These are phyloP conservation scores for Lumnitzera littorea DNA, from an alignment of 345 rosid species.

Conservation along the genomic window DNA sequence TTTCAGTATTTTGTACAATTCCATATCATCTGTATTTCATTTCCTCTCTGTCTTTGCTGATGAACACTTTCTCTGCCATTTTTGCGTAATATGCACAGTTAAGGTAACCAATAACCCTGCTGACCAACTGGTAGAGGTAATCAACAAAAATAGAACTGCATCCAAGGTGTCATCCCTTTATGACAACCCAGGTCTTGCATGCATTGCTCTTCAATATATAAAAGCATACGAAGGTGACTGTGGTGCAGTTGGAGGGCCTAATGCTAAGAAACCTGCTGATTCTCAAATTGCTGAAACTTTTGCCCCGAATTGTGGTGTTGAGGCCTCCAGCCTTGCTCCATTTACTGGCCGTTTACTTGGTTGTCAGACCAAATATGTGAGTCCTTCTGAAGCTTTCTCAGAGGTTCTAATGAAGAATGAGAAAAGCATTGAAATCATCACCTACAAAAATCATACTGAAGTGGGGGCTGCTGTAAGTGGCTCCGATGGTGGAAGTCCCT, in stretches of 20 bases:
- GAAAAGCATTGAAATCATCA: conserved; percentile 47
- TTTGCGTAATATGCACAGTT: conserved; percentile 10
- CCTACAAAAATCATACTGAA: conserved; percentile 60
- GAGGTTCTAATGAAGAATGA: conserved; percentile 36
- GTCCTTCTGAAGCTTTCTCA: conserved; percentile 52
- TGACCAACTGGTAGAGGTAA: conserved; percentile 43
- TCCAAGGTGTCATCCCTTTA: conserved; percentile 38
- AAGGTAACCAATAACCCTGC: conserved; percentile 65
- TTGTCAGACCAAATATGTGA: conserved; percentile 43
- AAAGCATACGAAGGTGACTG: conserved; percentile 67
- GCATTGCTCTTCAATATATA: conserved; percentile 69
- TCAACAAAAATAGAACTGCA: conserved; percentile 49
- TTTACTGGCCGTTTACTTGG: conserved; percentile 63
- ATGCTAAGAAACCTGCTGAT: conserved; percentile 62
- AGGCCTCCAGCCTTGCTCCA: conserved; percentile 38
- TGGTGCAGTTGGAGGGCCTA: conserved; percentile 42
- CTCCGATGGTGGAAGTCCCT: conserved; percentile 55
- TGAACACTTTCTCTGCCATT: no score
- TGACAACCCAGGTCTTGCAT: conserved; percentile 55
- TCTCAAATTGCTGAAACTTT: conserved; percentile 44
- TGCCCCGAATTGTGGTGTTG: conserved; percentile 61
- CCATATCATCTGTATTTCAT: no score
- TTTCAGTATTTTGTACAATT: no score
- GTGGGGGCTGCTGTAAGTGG: conserved; percentile 59
- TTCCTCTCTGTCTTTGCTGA: no score